These are phyloP conservation scores for Filobasidium floriforme DNA, from an alignment of 768 basidiomycete genomes.

Conservation along the genomic window DNA sequence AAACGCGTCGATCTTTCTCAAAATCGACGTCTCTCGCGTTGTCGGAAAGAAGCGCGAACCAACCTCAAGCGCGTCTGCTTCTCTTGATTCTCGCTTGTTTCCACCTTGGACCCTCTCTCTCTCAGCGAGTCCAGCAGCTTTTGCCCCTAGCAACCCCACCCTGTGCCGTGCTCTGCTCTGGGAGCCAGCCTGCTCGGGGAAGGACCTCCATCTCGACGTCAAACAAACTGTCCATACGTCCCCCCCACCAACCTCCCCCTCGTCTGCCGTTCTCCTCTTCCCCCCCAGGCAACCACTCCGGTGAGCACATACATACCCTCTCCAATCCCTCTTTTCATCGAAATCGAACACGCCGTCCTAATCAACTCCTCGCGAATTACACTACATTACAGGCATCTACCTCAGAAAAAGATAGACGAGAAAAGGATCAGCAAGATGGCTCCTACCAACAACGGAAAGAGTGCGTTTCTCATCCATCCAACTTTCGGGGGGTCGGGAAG, in stretches of 20 bases:
- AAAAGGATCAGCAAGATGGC: conserved; percentile 6
- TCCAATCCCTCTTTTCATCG: neutral
- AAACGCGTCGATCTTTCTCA: too few relatives aligned
- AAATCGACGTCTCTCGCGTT: too few relatives aligned
- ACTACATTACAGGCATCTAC: neutral
- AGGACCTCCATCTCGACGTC: too few relatives aligned
- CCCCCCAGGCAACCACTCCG: neutral
- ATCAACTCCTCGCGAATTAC: neutral
- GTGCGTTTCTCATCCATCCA: neutral
- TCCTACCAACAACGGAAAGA: conserved; percentile 4
- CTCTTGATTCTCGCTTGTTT: neutral
- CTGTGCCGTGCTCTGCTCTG: too few relatives aligned
- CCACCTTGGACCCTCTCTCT: neutral
- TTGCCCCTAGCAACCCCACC: too few relatives aligned
- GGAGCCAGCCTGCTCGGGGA: too few relatives aligned
- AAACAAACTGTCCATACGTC: too few relatives aligned
- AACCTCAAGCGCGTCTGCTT: neutral
- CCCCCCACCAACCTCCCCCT: too few relatives aligned
- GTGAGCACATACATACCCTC: neutral
- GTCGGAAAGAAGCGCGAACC: neutral
- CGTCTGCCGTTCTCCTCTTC: conserved; percentile 4
- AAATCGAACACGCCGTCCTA: neutral
- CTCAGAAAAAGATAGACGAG: neutral
- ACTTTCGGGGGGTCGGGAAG: too few relatives aligned
- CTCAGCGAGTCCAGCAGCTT: neutral